Evolutionary conservation across 2,329 filamentous ascomycete species (phyloP).

Genomic region (Fusarium buxicola): DNA sequence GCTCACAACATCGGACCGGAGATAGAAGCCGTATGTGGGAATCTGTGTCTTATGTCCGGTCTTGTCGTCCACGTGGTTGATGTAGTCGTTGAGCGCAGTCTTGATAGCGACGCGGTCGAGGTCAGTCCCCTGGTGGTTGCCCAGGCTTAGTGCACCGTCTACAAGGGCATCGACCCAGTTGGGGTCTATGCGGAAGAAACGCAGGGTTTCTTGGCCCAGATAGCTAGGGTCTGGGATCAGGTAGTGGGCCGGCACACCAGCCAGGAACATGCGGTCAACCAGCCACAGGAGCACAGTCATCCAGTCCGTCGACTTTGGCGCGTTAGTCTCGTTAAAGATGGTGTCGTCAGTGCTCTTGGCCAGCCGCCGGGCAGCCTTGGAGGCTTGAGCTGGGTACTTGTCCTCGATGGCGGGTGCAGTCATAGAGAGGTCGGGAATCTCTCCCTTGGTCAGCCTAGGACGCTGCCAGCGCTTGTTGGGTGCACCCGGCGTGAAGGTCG

Average conservation of each 20-base stretch:
- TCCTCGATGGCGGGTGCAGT: neutral
- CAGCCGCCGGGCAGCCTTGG: too few species aligned
- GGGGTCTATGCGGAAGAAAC: constrained; percentile 59
- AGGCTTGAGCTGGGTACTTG: constrained; percentile 9
- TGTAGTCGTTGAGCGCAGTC: constrained; percentile 49
- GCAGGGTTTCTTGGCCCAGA: constrained; percentile 52
- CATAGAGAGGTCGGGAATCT: neutral
- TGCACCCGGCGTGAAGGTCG: neutral
- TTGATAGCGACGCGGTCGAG: constrained; percentile 45
- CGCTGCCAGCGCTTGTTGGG: constrained; percentile 1
- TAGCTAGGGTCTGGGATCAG: constrained; percentile 53
- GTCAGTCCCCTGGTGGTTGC: constrained; percentile 51
- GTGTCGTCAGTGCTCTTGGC: too few species aligned
- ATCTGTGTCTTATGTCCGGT: constrained; percentile 37
- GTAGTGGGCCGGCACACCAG: constrained; percentile 54
- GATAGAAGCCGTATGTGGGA: constrained; percentile 54
- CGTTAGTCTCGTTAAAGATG: constrained; percentile 46
- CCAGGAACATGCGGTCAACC: constrained; percentile 52
- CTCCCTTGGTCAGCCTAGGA: neutral
- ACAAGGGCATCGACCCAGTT: constrained; percentile 57
- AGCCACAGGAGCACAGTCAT: constrained; percentile 52
- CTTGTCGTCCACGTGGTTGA: constrained; percentile 40
- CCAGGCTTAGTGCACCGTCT: constrained; percentile 57
- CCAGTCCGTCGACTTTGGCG: constrained; percentile 52
- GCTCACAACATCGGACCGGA: constrained; percentile 52